Conservation (phyloP, 345 rosid genomes). For the Brassica cretica region DNA sequence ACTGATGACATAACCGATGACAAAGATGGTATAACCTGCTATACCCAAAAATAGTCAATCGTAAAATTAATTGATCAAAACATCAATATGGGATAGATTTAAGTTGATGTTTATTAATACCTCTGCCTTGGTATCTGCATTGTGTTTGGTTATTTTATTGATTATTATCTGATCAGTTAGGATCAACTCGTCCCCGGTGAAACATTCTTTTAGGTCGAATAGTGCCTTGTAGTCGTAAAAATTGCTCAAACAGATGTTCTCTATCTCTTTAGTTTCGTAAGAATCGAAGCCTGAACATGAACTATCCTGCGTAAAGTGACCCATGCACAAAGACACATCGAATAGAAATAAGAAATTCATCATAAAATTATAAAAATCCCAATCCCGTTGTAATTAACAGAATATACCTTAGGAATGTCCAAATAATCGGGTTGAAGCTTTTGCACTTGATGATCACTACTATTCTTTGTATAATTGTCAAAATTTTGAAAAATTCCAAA, state of each 20-base stretch:
- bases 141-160: conserved; percentile 4
- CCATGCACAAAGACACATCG: background rate
- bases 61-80: background rate
- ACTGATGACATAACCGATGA: conserved; percentile 13
- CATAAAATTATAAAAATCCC: background rate
- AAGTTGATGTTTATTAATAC: conserved; percentile 1
- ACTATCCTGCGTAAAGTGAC: conserved; percentile 25
- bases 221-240: background rate
- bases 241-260: conserved; percentile 1
- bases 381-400: background rate
- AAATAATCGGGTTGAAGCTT: background rate
- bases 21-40: conserved; percentile 7
- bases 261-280: conserved; percentile 15
- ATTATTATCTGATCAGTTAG: background rate
- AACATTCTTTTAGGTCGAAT: conserved; percentile 4
- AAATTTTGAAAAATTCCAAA: background rate
- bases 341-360: background rate
- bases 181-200: background rate
- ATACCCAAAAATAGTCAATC: background rate
- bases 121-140: conserved; percentile 1
- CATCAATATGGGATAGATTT: background rate
- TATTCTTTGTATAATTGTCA: conserved; percentile 16
- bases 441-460: background rate
- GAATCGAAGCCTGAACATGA: conserved; percentile 3
- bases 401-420: conserved; percentile 16